These are phyloP conservation scores for Vitis labrusca DNA, from an alignment of 164 flowering plant species.

Conservation along the genomic window DNA sequence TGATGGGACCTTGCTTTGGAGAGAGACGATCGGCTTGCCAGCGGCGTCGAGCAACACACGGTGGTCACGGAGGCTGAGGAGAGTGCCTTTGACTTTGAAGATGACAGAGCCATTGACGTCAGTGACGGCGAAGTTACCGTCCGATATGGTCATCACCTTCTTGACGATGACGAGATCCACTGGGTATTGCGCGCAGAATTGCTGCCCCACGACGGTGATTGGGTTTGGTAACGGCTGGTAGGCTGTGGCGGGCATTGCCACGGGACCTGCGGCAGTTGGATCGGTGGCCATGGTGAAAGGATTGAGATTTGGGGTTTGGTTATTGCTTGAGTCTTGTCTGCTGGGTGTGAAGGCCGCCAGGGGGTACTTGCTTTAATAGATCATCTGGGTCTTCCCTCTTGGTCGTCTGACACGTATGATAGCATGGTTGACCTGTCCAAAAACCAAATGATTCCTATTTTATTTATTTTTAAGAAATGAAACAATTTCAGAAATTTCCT, in stretches of 20 bases:
- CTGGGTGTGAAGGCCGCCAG: no score
- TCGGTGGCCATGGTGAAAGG: no score
- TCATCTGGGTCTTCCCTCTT: no score
- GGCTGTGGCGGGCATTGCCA: background rate
- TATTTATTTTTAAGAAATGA: no score
- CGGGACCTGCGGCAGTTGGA: background rate
- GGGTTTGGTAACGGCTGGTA: background rate
- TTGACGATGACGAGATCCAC: conserved; percentile 47
- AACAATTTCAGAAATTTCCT: no score
- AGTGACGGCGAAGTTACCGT: conserved; percentile 47
- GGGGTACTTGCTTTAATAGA: no score
- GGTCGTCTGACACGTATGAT: no score
- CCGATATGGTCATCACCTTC: conserved; percentile 39
- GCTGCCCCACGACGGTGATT: conserved; percentile 34
- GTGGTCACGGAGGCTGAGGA: conserved; percentile 36
- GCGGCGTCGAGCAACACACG: conserved; percentile 45
- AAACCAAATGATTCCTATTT: no score
- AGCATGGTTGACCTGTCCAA: no score
- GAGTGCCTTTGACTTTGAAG: conserved; percentile 46
- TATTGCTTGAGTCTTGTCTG: no score
- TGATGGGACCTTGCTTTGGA: conserved; percentile 39
- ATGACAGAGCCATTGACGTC: conserved; percentile 49
- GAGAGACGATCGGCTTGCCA: conserved; percentile 48
- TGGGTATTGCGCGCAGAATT: conserved; percentile 41
- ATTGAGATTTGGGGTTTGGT: no score